These are phyloP conservation scores for Ogataea minuta DNA, from an alignment of 805 yeast species.

Conservation along the genomic window DNA sequence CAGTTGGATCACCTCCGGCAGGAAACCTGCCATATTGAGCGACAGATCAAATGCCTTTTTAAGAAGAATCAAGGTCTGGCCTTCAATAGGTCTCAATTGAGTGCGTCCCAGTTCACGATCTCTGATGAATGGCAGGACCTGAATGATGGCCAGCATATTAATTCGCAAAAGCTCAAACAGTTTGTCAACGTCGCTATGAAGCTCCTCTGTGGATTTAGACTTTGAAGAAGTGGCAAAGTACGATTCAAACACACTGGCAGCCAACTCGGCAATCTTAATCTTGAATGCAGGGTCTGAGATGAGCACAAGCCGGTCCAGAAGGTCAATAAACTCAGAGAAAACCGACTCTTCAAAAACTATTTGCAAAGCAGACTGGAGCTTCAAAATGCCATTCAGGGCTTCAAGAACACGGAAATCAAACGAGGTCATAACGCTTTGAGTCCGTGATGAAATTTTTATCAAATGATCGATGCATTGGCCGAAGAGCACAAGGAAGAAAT, in stretches of 20 bases:
- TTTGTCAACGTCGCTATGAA: slow-evolving; percentile 65
- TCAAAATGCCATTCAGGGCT: slow-evolving; percentile 56
- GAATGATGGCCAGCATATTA: slow-evolving; percentile 59
- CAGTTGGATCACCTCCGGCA: slow-evolving; percentile 64
- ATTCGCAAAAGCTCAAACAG: slow-evolving; percentile 78
- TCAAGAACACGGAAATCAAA: slow-evolving; percentile 38
- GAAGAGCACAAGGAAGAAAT: slow-evolving; percentile 74
- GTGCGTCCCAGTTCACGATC: slow-evolving; percentile 38
- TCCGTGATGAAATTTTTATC: slow-evolving; percentile 39
- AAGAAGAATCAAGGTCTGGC: slow-evolving; percentile 40
- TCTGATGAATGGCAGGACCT: slow-evolving; percentile 57
- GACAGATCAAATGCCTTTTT: slow-evolving; percentile 51
- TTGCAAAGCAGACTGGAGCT: slow-evolving; percentile 53
- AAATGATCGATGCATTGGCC: slow-evolving; percentile 81
- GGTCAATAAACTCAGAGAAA: slow-evolving; percentile 61
- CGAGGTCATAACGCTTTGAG: slow-evolving; percentile 14
- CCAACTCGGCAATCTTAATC: slow-evolving; percentile 47
- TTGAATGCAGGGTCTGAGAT: slow-evolving; percentile 53
- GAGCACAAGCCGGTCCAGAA: slow-evolving; percentile 8
- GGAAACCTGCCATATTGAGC: slow-evolving; percentile 58
- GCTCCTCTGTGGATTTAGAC: slow-evolving; percentile 36
- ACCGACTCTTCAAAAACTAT: slow-evolving; percentile 64
- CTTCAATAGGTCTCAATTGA: slow-evolving; percentile 23
- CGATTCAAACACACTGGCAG: slow-evolving; percentile 37
- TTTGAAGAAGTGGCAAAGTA: slow-evolving; percentile 42